These are phyloP conservation scores for Xylariaceae sp. DNA, from an alignment of 2,329 filamentous ascomycete species.

Conservation along the genomic window DNA sequence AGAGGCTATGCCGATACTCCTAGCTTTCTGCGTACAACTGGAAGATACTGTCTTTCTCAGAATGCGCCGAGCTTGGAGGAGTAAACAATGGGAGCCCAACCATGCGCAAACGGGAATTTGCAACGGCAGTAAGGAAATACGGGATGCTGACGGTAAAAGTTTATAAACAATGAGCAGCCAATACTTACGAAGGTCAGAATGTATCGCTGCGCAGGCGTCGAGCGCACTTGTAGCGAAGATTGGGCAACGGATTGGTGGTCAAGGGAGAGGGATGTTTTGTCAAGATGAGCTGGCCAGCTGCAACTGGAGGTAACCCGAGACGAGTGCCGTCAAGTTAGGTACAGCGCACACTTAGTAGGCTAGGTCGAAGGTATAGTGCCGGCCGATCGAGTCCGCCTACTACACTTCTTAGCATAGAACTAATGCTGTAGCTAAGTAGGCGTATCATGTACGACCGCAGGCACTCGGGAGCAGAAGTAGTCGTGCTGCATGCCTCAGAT, in stretches of 20 bases:
- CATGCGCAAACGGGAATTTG: slow-evolving; percentile 20
- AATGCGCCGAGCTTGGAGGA: slow-evolving; percentile 31
- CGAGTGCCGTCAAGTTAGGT: slow-evolving; percentile 2
- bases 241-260: slow-evolving; percentile 10
- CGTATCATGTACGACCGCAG: slow-evolving; percentile 4
- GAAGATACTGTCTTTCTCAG: slow-evolving; percentile 15
- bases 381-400: slow-evolving; percentile 13
- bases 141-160: neutral
- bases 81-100: slow-evolving; percentile 24
- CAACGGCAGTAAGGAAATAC: neutral
- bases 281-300: slow-evolving; percentile 24
- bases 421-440: slow-evolving; percentile 6
- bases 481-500: slow-evolving; percentile 15
- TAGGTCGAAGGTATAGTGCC: slow-evolving; percentile 6
- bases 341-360: too few species aligned
- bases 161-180: neutral
- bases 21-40: slow-evolving; percentile 20
- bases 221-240: slow-evolving; percentile 11
- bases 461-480: slow-evolving; percentile 9
- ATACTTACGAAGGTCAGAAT: slow-evolving; percentile 23
- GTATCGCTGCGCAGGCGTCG: slow-evolving; percentile 17
- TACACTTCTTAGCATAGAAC: too few species aligned
- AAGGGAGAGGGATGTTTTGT: slow-evolving; percentile 21
- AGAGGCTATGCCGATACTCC: slow-evolving; percentile 17
- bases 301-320: slow-evolving; percentile 13